phyloP scores from a whole-genome alignment of 208 protist species.

The Crithidia thermophila region DNA sequence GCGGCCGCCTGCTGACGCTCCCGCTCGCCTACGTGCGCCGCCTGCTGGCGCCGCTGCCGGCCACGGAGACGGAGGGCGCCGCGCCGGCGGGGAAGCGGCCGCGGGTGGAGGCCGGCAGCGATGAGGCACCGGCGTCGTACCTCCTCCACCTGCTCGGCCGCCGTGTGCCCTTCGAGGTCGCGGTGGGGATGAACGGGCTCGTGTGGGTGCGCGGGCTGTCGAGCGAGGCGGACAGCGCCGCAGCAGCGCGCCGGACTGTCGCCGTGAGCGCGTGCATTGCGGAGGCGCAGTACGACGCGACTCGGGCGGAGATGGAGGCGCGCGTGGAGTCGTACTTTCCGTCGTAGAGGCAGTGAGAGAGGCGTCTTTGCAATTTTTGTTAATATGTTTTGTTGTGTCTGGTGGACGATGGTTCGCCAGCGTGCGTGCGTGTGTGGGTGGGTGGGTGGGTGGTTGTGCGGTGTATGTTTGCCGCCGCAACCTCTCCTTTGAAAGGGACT shows the following conservation, averaged over 20 bases:
- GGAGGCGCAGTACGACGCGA: conserved; percentile 74
- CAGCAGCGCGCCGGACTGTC: conserved; percentile 61
- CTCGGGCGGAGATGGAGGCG: conserved; percentile 68
- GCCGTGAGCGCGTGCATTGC: conserved; percentile 73
- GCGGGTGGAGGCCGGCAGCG: conserved; percentile 21
- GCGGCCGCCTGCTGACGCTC: conserved; percentile 70
- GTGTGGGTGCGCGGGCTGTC: conserved; percentile 81
- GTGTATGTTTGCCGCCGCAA: not conserved
- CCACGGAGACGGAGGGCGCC: not conserved
- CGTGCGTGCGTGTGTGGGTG: not conserved
- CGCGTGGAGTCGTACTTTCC: conserved; percentile 76
- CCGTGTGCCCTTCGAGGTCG: conserved; percentile 75
- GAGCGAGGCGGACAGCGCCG: conserved; percentile 45
- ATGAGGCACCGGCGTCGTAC: conserved; percentile 46
- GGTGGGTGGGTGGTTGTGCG: not conserved
- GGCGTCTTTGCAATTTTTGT: too few species aligned
- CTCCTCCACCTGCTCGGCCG: conserved; percentile 63
- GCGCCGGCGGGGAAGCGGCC: conserved; percentile 15
- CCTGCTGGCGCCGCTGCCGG: conserved; percentile 43
- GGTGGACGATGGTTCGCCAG: too few species aligned
- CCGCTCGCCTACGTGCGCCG: conserved; percentile 67
- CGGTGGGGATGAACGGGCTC: conserved; percentile 77
- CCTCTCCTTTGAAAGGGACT: too few species aligned
- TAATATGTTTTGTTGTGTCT: too few species aligned
- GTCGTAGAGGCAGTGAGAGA: not conserved